Evolutionary conservation across 2,329 filamentous ascomycete genomes (phyloP).

Genomic region (Aspergillus sp.): DNA sequence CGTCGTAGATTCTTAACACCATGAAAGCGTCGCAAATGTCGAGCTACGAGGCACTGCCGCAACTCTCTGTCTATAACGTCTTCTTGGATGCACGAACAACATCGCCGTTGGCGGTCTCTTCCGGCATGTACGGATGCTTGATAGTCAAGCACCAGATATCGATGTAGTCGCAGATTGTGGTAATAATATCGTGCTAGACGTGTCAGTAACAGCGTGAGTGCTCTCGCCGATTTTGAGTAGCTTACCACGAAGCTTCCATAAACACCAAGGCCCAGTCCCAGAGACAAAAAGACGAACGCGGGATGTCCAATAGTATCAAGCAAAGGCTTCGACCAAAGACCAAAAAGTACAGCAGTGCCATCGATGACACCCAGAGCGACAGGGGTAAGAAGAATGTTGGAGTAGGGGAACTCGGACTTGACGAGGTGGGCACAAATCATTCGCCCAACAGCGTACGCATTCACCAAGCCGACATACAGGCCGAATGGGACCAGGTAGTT

Average conservation of each 20-base stretch:
- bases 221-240: slow-evolving; percentile 13
- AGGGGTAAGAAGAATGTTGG: slow-evolving; percentile 81
- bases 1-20: not conserved
- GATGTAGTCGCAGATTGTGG: slow-evolving; percentile 95
- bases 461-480: slow-evolving; percentile 85
- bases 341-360: slow-evolving; percentile 72
- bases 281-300: slow-evolving; percentile 84
- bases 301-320: slow-evolving; percentile 84
- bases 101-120: slow-evolving; percentile 31
- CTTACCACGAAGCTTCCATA: slow-evolving; percentile 90
- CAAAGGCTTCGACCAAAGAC: slow-evolving; percentile 73
- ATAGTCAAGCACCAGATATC: slow-evolving; percentile 99
- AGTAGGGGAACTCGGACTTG: slow-evolving; percentile 84
- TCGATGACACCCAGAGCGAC: slow-evolving; percentile 80
- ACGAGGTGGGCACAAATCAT: slow-evolving; percentile 96
- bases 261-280: slow-evolving; percentile 84
- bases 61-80: slow-evolving; percentile 22
- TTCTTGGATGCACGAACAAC: slow-evolving; percentile 33
- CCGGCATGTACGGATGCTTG: slow-evolving; percentile 71
- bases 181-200: slow-evolving; percentile 80
- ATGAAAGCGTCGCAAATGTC: slow-evolving; percentile 18
- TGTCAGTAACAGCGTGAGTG: slow-evolving; percentile 5
- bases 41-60: slow-evolving; percentile 14
- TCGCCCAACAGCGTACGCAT: slow-evolving; percentile 92
- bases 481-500: slow-evolving; percentile 87